Conservation (phyloP, 192 early-diverging fungal genomes). For the Gamsiella multidivaricata region DNA sequence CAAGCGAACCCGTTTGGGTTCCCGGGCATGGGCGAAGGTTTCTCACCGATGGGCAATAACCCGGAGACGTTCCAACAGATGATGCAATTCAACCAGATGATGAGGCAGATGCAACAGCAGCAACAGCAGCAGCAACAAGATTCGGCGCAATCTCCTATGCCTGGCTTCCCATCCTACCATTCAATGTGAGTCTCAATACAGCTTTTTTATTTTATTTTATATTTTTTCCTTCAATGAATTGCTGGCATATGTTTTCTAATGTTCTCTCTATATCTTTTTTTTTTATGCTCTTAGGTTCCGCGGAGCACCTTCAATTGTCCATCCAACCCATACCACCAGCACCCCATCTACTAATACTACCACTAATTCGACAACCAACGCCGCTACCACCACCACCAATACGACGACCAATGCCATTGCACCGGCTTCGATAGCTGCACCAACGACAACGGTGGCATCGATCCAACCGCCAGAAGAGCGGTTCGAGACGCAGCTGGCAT, state of each 20-base stretch:
- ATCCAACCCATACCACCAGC: not conserved
- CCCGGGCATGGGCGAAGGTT: slow-evolving; percentile 13
- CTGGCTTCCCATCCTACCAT: slow-evolving; percentile 12
- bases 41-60: slow-evolving; percentile 39
- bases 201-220: not conserved
- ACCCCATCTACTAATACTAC: not conserved
- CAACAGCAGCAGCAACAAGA: slow-evolving; percentile 11
- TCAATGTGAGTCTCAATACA: slow-evolving; percentile 16
- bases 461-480: slow-evolving; percentile 66
- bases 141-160: slow-evolving; percentile 2
- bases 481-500: slow-evolving; percentile 74
- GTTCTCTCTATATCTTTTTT: not conserved
- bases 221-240: not conserved
- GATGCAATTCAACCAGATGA: slow-evolving; percentile 54
- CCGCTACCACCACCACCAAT: not conserved
- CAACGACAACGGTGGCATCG: slow-evolving; percentile 10
- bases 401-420: slow-evolving; percentile 3
- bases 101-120: slow-evolving; percentile 51
- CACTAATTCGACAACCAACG: not conserved
- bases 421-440: not conserved
- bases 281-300: slow-evolving; percentile 8
- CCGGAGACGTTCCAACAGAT: slow-evolving; percentile 56
- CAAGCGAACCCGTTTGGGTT: slow-evolving; percentile 34
- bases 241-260: too few relatives aligned
- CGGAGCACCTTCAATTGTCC: slow-evolving; percentile 12